Evolutionary conservation across 2,329 filamentous ascomycete genomes (phyloP), one percentile per base, ranked within the genome.

Genomic region (Hypocreales sp.): DNA sequence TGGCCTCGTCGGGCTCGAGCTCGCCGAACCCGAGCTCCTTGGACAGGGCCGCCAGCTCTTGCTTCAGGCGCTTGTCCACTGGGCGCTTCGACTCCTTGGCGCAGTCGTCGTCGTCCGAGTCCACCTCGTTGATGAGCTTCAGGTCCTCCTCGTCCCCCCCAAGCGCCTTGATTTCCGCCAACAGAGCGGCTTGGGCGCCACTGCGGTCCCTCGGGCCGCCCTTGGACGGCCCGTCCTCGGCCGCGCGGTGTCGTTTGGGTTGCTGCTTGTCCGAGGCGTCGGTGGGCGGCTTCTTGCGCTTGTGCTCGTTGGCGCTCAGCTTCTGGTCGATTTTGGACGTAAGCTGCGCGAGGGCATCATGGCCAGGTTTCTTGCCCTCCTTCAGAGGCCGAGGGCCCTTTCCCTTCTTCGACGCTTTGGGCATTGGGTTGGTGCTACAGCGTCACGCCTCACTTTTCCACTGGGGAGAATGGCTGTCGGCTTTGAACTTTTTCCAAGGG

Each of bases 61-160:
- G 42, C 31, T 46, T 47, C 25, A 56, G 31, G 13, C 39, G 36
- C 42, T 62, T 63, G 32, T 66, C 62, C 5, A 55, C 39, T 11
- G 50, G 40, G 20, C 45, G 47, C 25, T 48, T 48, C 19, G 40
- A 39, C 20, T 37, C 44, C 23, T 46, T 41, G n/a, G 34, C 37
- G 22, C 44, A 40, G 13, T 45, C 50, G 27, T 55, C 51, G 30
- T 57, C 52, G 12, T 56, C 54, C 4, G 56, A 60, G 19, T 56
- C 51, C 9, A 57, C 51, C 32, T 64, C 67, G 22, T 60, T 64
- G 28, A 79, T 62, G 19, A 79, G 59, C 20, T 69, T 64, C 23
- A 75, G 46, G 35, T 79, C 74, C 22, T 69, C 60, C 46, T 78
- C 68, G 28, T 75, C 70, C 10, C 74, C 74, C 4, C 72, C 74